Conservation (phyloP, 495 filamentous ascomycete species). For the Lophiotrema nucula region DNA sequence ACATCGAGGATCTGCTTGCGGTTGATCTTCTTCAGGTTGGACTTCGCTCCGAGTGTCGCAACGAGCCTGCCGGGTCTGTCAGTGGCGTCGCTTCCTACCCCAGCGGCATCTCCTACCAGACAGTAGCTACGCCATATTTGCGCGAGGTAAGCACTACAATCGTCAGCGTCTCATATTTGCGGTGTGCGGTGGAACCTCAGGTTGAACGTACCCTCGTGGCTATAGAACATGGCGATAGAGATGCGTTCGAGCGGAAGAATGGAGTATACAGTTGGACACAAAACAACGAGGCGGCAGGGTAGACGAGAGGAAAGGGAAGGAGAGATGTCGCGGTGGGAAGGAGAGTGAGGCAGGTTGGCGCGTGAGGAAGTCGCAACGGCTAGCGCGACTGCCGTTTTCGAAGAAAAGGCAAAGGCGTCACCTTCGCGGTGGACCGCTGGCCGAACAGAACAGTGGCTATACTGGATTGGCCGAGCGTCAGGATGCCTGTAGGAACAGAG, state of each 20-base stretch:
- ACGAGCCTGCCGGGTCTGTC: conserved; percentile 64
- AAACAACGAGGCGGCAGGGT: neutral
- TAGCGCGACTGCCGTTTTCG: no score
- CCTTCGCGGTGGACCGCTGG: no score
- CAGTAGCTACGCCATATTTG: conserved; percentile 87
- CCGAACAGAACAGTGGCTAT: no score
- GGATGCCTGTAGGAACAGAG: no score
- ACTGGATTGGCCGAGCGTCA: no score
- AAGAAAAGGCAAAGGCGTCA: no score
- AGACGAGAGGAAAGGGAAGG: conserved; percentile 1
- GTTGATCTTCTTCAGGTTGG: conserved; percentile 69
- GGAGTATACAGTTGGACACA: no score
- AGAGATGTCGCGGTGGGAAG: no score
- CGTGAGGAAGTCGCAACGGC: no score
- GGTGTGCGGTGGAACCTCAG: conserved; percentile 1
- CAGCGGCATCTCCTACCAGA: no score
- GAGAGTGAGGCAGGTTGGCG: no score
- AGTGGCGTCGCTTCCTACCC: no score
- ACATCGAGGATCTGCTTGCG: conserved; percentile 89
- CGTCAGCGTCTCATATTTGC: conserved; percentile 21
- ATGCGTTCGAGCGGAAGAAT: conserved; percentile 1
- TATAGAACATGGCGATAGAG: conserved; percentile 76
- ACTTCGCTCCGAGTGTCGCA: conserved; percentile 80
- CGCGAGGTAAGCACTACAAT: conserved; percentile 76
- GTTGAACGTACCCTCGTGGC: conserved; percentile 73